phyloP scores from a whole-genome alignment of 441 rosid species.

The Sinapis alba region DNA sequence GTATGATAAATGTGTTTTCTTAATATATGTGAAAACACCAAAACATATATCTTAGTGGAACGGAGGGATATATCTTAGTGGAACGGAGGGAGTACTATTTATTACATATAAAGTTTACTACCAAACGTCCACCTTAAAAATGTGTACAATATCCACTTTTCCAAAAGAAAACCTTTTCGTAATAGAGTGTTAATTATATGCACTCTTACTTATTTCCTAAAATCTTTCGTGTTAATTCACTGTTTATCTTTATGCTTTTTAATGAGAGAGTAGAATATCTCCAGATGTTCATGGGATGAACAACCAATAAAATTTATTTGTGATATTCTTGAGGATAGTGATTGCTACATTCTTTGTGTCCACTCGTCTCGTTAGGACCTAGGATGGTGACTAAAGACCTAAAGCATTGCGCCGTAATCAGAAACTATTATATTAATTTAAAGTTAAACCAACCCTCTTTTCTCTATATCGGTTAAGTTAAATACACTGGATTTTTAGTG shows the following conservation, averaged over 20 bases:
- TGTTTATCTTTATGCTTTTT: conserved; percentile 15
- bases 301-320: not conserved
- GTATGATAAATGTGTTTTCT: too few species aligned
- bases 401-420: not conserved
- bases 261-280: conserved; percentile 9
- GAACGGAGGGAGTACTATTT: too few species aligned
- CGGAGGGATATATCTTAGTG: too few species aligned
- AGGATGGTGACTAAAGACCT: not conserved
- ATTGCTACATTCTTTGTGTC: conserved; percentile 19
- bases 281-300: conserved; percentile 9
- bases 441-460: not conserved
- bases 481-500: not conserved
- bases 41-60: too few species aligned
- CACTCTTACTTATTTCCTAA: not conserved
- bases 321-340: conserved; percentile 23
- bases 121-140: conserved; percentile 20
- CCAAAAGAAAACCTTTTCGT: conserved; percentile 20
- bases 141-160: conserved; percentile 9
- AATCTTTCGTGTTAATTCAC: not conserved
- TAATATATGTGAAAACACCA: too few species aligned
- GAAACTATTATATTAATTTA: not conserved
- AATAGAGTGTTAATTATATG: not conserved
- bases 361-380: not conserved
- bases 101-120: conserved; percentile 25
- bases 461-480: not conserved